Evolutionary conservation across 257 asterid species (phyloP).

Genomic region (Przewalskia tangutica): DNA sequence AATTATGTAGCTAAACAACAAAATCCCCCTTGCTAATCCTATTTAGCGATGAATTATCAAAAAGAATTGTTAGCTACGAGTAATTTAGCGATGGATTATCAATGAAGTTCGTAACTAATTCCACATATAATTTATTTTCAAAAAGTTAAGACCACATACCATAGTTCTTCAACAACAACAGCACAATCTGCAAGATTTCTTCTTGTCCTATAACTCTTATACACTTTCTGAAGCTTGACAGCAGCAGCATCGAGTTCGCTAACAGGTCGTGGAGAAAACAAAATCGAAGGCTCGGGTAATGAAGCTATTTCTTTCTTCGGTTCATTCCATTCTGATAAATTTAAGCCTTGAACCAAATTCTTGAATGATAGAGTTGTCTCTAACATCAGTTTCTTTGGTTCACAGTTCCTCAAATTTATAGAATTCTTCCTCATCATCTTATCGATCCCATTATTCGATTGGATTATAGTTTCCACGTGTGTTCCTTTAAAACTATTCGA

Average conservation of each 20-base stretch:
- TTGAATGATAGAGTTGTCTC: constrained; percentile 60
- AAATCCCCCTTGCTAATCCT: too few species aligned
- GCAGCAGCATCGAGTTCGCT: constrained; percentile 93
- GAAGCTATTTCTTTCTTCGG: constrained; percentile 6
- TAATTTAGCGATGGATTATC: too few species aligned
- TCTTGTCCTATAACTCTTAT: constrained; percentile 83
- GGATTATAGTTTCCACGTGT: constrained; percentile 21
- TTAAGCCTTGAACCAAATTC: constrained; percentile 34
- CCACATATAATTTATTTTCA: too few species aligned
- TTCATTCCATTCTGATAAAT: constrained; percentile 14
- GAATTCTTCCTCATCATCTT: constrained; percentile 43
- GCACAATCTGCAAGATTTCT: constrained; percentile 96
- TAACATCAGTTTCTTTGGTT: constrained; percentile 53
- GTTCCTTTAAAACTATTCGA: constrained; percentile 22
- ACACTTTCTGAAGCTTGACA: constrained; percentile 74
- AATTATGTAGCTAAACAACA: too few species aligned
- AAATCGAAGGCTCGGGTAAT: constrained; percentile 53
- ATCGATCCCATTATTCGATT: constrained; percentile 13
- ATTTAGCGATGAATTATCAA: too few species aligned
- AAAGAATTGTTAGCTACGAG: too few species aligned
- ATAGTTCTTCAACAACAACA: constrained; percentile 90
- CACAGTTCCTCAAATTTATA: constrained; percentile 41
- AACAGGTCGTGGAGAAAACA: constrained; percentile 62
- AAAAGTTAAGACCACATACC: constrained; percentile 35
- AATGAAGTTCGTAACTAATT: too few species aligned